Evolutionary conservation across 2,329 filamentous ascomycete species (phyloP).

Genomic region (Pseudogymnoascus sp.): DNA sequence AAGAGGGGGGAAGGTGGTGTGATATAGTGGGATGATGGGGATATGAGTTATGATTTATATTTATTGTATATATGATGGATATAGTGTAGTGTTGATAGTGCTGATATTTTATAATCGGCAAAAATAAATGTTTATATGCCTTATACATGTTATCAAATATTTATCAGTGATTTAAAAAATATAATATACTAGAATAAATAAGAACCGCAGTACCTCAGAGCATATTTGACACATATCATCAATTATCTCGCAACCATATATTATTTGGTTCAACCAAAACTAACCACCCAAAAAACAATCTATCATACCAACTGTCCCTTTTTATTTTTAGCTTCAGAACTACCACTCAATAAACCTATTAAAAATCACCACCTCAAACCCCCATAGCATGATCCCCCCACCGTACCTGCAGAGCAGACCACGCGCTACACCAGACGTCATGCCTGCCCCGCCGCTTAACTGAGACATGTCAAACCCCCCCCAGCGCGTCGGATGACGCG

Average conservation of each 20-base stretch:
- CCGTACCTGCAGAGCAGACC: background rate
- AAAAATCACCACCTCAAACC: background rate
- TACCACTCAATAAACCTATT: too few species aligned
- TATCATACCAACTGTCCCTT: background rate
- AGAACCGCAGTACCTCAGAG: too few species aligned
- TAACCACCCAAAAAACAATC: too few species aligned
- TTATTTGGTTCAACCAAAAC: too few species aligned
- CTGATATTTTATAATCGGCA: too few species aligned
- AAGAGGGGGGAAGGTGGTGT: background rate
- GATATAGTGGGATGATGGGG: background rate
- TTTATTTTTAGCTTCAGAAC: background rate
- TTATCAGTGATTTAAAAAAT: too few species aligned
- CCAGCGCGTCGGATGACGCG: background rate
- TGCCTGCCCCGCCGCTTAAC: background rate
- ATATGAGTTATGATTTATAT: background rate
- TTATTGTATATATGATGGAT: background rate
- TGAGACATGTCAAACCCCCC: background rate
- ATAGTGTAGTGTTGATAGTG: background rate
- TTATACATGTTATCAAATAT: too few species aligned
- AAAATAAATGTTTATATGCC: too few species aligned
- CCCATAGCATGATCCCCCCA: background rate
- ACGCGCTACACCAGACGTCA: background rate
- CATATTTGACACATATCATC: too few species aligned
- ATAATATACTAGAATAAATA: too few species aligned
- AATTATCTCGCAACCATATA: too few species aligned